Evolutionary conservation across 768 basidiomycete species (phyloP), one percentile per base, ranked within the genome.

Genomic region (Lactarius sp.): DNA sequence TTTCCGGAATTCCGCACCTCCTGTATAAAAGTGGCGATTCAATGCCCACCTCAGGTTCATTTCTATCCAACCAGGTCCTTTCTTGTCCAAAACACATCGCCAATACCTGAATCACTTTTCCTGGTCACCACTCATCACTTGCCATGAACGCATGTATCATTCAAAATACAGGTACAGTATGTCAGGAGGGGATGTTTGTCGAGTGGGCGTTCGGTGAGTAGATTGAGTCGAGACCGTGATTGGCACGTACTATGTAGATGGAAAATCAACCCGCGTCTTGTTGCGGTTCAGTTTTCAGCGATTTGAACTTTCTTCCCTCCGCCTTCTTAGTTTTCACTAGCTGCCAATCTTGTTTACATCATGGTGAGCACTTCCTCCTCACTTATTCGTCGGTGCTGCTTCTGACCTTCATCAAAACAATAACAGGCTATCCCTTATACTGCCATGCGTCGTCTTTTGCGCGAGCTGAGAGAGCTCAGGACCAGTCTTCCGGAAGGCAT

Each of bases 401-500:
- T 46, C 20, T 51, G 22, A 39, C n/a, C 13, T 33, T 49, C 8
- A 36, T 22, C 10, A 42, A 46, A 39, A 4, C 7, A 36, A 27
- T 31, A 20, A 20, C 37, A 80, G 80, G 75, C 79, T 50, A 71
- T 80, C 46, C 69, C 74, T 22, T 82, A 86, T 62, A 73, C 83
- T 61, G 85, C 85, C 47, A 83, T 92, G 77, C 91, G 94, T 68
- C 87, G 91, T 65, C 77, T 97, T 71, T 89, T 95, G 82, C 86
- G 90, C 59, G 94, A 97, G 76, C 80, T 94, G 50, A 81, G 79
- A 44, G 87, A 90, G 69, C 83, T 98, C 63, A 85, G 86, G 75
- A 87, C 81, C 65, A 86, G 79, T 66, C 94, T 94, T 41, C 90
- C 90, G 13, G 94, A 97, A 71, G 94, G 94, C 20, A 92, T 96